Evolutionary conservation across 495 filamentous ascomycete species (phyloP), one percentile per base, ranked within the genome.

Genomic region (Ramalina intermedia): DNA sequence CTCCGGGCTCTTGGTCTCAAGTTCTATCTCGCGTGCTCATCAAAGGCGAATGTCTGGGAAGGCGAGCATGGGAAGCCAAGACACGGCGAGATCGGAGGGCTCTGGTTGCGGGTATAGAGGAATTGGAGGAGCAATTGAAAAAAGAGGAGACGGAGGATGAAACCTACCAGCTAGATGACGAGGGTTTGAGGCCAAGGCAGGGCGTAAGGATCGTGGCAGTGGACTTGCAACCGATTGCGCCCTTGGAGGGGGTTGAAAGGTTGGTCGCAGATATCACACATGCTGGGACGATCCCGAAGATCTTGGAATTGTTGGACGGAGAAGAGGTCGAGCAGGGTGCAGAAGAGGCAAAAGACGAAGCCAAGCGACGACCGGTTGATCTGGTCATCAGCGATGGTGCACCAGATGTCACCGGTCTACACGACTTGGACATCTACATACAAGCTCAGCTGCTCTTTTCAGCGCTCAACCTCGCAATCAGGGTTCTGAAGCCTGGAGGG

Each of bases 401-500:
- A 1, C 91, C 91, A 7, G 91, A 98, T 60, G 93, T 96, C 36
- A 98, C 91, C 0, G 91, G 91, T 20, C 70, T 98, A 3, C 91
- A 98, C 62, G 91, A 98, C 64, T 74, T 98, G 7, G 91, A 98
- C 63, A 96, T 96, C 57, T 96, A 96, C 63, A 83, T 98, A 16
- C 91, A 98, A 64, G 86, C 85, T 3, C 90, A 96, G 65, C 77
- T 98, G 17, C 82, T 98, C 46, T 94, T 88, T 61, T 84, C 89
- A 2, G 91, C 91, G 0, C 74, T 98, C 14, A 94, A 94, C 61
- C 78, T 98, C 2, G 85, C 91, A 8, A 71, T 94, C 9, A 90
- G 87, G 60, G 86, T 96, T 33, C 75, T 98, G 37, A 82, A 84
- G 21, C 87, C 87, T 0, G 91, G 93, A 24, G 91, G 93, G 46